phyloP scores from a whole-genome alignment of 2,329 filamentous ascomycete genomes.

The Coniochaeta sp. region DNA sequence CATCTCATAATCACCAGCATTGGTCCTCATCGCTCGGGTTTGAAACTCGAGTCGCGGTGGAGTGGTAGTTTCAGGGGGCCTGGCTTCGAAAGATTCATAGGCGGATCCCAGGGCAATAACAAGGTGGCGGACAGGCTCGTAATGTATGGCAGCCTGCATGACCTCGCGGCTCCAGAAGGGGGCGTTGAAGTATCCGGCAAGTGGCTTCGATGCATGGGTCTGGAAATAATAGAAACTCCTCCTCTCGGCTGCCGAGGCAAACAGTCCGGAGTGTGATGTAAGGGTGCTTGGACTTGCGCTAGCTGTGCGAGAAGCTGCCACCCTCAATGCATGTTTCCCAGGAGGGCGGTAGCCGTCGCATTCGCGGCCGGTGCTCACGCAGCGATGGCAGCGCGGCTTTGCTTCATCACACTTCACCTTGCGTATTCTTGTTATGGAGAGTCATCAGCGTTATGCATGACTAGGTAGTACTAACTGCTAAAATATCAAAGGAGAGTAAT shows the following conservation, averaged over 20 bases:
- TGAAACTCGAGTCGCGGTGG: background rate
- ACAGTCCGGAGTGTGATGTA: background rate
- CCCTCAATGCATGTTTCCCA: background rate
- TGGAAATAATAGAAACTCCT: constrained; percentile 13
- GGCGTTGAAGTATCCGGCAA: constrained; percentile 10
- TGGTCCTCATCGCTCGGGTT: background rate
- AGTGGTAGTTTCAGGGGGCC: background rate
- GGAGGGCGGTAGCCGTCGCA: constrained; percentile 12
- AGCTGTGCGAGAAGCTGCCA: background rate
- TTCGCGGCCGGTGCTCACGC: constrained; percentile 9
- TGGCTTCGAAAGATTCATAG: constrained; percentile 9
- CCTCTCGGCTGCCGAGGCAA: constrained; percentile 7
- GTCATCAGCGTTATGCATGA: background rate
- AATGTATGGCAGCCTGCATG: constrained; percentile 11
- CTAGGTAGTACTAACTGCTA: background rate
- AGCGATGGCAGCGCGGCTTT: constrained; percentile 13
- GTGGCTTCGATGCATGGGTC: constrained; percentile 3
- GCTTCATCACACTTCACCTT: constrained; percentile 17
- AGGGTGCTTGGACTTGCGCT: background rate
- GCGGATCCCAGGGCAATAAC: constrained; percentile 11
- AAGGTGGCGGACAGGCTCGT: constrained; percentile 10
- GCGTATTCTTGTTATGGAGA: constrained; percentile 6
- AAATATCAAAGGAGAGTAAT: background rate
- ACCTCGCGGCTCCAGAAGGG: constrained; percentile 12
- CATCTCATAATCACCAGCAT: background rate